Conservation (phyloP, 148 eudicot species). For the Rhododendron kiyosumense region DNA sequence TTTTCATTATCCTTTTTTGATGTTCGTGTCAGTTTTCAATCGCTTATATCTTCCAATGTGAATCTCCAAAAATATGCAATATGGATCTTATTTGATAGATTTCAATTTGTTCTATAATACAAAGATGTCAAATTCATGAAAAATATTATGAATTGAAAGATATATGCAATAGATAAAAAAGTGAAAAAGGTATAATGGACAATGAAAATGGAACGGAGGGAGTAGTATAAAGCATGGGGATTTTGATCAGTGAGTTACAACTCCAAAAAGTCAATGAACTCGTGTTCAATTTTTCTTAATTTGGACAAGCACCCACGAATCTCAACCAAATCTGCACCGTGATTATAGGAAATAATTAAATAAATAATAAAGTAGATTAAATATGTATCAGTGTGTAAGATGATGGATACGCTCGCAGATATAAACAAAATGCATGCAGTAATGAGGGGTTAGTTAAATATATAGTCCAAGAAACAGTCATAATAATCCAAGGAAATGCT, state of each 20-base stretch:
- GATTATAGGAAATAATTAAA: background rate
- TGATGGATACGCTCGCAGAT: background rate
- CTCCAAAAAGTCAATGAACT: background rate
- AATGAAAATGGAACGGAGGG: no score
- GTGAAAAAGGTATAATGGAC: no score
- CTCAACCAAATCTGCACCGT: background rate
- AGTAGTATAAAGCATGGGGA: no score
- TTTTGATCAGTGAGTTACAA: background rate
- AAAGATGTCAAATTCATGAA: no score
- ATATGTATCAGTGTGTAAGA: background rate
- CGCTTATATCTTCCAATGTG: no score
- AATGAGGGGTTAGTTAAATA: background rate
- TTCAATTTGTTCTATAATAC: no score
- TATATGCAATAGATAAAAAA: no score
- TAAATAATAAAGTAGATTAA: background rate
- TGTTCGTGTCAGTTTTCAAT: no score
- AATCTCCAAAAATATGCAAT: no score
- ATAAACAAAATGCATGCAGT: background rate
- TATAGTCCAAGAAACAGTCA: background rate
- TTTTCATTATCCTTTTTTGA: no score
- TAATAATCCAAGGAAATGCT: background rate
- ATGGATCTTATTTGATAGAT: no score
- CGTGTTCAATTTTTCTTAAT: background rate
- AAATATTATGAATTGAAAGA: no score
- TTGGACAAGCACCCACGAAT: background rate